Conservation (phyloP, 139 green algal species). For the Eudorina sp. region DNA sequence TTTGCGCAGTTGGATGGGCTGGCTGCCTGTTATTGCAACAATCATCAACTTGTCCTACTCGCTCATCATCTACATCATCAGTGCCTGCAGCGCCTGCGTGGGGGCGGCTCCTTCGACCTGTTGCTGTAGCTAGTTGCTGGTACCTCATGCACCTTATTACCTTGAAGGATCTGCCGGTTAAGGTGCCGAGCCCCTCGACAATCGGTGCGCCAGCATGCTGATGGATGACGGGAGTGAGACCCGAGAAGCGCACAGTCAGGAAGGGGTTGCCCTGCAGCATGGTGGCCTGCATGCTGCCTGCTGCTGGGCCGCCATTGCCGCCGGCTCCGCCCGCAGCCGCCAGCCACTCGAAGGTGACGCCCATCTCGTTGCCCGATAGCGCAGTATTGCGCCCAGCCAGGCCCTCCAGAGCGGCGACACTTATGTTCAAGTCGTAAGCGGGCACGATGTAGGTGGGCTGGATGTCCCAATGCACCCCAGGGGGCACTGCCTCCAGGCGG, state of each 20-base stretch:
- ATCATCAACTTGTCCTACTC: no score
- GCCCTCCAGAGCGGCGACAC: neutral
- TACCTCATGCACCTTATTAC: no score
- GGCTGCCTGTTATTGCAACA: no score
- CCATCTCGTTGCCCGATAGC: neutral
- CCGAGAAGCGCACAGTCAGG: slow-evolving; percentile 24
- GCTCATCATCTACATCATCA: no score
- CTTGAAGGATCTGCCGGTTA: neutral
- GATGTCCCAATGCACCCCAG: neutral
- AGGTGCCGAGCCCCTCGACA: neutral
- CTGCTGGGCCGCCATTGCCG: no score
- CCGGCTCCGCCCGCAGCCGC: neutral
- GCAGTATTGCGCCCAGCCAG: neutral
- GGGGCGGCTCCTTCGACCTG: no score
- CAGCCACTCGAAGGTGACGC: slow-evolving; percentile 23
- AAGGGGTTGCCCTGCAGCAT: slow-evolving; percentile 49
- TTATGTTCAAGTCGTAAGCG: neutral
- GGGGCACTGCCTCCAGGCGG: neutral
- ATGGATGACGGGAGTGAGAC: slow-evolving; percentile 18
- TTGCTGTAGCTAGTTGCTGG: no score
- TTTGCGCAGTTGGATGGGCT: no score
- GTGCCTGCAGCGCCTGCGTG: no score
- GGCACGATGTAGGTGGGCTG: neutral
- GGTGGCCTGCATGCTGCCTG: slow-evolving; percentile 18
- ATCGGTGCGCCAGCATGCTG: neutral